Base-by-base conservation (phyloP, 176 grass and related monocot genomes). In the Cenchrus fungigraminus region DNA sequence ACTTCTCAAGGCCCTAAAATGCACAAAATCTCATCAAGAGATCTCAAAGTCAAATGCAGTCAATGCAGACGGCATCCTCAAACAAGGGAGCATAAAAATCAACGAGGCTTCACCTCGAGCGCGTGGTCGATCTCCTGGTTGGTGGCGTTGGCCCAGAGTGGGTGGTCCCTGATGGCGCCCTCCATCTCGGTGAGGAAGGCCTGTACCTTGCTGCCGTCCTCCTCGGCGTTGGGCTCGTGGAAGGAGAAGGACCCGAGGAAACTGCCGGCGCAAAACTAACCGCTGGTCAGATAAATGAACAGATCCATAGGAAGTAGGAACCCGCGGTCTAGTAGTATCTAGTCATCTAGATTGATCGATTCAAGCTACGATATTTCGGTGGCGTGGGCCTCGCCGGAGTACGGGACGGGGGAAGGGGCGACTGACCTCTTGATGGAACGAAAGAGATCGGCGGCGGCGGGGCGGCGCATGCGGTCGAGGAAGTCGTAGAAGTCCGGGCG, bases 391-490 rank as follows among this genome's bases (percentile, higher is more conserved):
- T 17, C 4, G 29, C 43, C 55, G 9, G 66, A 61, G 56, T 0
- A 72, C 34, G 45, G 55, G 16, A 0, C 29, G 9, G 13, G 17
- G 62, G 17, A 2, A 2, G 16, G 22, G 15, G 14, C 14, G 29
- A 31, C 47, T 74, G 45, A 98, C 92, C 92, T 91, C 85, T 93
- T 98, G 89, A 98, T 85, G 47, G 86, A 65, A 79, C 91, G 84
- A 59, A 98, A 88, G 76, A 95, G 91, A 68, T 73, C 95, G 75
- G 89, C 82, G 62, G 95, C 92, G 76, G 91, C 89, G 28, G 95
- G 95, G 43, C 91, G 91, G 71, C 95, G 95, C 89, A 98, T 92
- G 74, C 95, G 91, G 79, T 90, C 88, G 55, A 95, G 87, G 82
- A 97, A 97, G 37, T 86, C 88, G 79, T 91, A 95, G 87, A 91